phyloP scores from a whole-genome alignment of 2,329 filamentous ascomycete genomes.

The Phaeosphaeriaceae sp. region DNA sequence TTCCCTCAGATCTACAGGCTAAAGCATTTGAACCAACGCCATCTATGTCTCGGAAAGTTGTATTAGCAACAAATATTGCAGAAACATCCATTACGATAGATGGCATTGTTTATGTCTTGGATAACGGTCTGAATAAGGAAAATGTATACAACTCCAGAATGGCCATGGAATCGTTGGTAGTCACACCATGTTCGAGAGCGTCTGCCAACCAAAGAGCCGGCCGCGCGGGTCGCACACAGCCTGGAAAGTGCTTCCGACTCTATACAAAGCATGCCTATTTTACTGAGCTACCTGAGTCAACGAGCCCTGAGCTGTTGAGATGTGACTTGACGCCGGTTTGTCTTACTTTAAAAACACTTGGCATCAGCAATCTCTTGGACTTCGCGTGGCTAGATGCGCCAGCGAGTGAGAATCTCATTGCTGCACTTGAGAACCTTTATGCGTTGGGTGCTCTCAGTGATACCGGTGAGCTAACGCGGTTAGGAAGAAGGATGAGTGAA shows the following conservation, averaged over 20 bases:
- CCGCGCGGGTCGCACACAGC: slow-evolving; percentile 87
- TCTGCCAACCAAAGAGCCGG: slow-evolving; percentile 93
- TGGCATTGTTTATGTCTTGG: slow-evolving; percentile 94
- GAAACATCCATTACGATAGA: slow-evolving; percentile 96
- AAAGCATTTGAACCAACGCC: slow-evolving; percentile 91
- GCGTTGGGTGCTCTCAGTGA: slow-evolving; percentile 88
- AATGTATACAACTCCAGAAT: slow-evolving; percentile 91
- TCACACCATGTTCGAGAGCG: slow-evolving; percentile 88
- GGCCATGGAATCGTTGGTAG: slow-evolving; percentile 89
- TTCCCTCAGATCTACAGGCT: slow-evolving; percentile 89
- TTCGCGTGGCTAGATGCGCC: slow-evolving; percentile 98
- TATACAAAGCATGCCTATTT: slow-evolving; percentile 95
- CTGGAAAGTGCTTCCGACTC: slow-evolving; percentile 90
- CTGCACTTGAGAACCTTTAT: slow-evolving; percentile 88
- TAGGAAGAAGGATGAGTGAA: slow-evolving; percentile 93
- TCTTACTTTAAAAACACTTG: slow-evolving; percentile 83
- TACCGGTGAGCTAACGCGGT: slow-evolving; percentile 84
- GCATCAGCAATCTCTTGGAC: slow-evolving; percentile 88
- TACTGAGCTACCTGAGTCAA: slow-evolving; percentile 92
- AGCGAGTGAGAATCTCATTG: slow-evolving; percentile 85
- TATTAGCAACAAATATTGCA: slow-evolving; percentile 95
- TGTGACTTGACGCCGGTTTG: slow-evolving; percentile 81
- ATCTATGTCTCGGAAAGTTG: slow-evolving; percentile 82
- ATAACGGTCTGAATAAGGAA: slow-evolving; percentile 94
- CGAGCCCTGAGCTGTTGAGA: slow-evolving; percentile 90